Percentiles rank a stretch among this genome's conserved stretches.
Conservation (phyloP, 2,329 filamentous ascomycete species). For the Xylaria multiplex region DNA sequence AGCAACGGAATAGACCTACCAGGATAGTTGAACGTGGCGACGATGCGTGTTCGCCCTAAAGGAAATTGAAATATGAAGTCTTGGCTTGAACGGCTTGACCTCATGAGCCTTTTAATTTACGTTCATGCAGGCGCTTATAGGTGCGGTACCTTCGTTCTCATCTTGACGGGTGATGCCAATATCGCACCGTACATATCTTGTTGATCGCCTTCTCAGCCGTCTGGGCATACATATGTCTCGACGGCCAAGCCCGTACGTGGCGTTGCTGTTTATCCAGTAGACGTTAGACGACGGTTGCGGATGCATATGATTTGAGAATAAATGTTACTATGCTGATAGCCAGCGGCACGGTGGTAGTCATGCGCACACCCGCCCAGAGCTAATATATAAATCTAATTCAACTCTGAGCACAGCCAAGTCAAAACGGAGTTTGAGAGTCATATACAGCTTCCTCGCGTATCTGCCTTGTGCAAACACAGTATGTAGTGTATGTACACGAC, state of each 20-base stretch:
- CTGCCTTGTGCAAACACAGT: slow-evolving; percentile 5
- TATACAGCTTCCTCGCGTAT: slow-evolving; percentile 16
- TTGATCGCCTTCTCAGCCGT: slow-evolving; percentile 27
- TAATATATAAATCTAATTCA: slow-evolving; percentile 17
- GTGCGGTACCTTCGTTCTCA: slow-evolving; percentile 11
- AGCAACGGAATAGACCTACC: slow-evolving; percentile 24
- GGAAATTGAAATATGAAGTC: slow-evolving; percentile 18
- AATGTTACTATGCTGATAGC: slow-evolving; percentile 13
- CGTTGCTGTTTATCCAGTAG: neutral
- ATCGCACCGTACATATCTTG: slow-evolving; percentile 20
- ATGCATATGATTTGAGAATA: slow-evolving; percentile 22
- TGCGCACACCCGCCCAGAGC: neutral
- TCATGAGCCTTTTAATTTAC: slow-evolving; percentile 1
- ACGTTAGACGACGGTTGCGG: slow-evolving; percentile 2
- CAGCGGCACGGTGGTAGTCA: slow-evolving; percentile 6
- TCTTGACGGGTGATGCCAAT: slow-evolving; percentile 25
- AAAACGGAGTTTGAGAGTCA: slow-evolving; percentile 1
- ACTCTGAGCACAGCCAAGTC: slow-evolving; percentile 4
- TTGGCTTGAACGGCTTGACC: slow-evolving; percentile 19
- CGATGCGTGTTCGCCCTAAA: slow-evolving; percentile 13
- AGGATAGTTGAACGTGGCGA: neutral
- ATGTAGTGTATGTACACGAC: neutral
- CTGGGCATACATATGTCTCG: slow-evolving; percentile 24
- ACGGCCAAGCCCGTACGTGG: slow-evolving; percentile 26
- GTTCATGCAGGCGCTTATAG: slow-evolving; percentile 8